Base-by-base conservation (phyloP, 1,284 basidiomycete genomes). In the Leccinum solheimii region DNA sequence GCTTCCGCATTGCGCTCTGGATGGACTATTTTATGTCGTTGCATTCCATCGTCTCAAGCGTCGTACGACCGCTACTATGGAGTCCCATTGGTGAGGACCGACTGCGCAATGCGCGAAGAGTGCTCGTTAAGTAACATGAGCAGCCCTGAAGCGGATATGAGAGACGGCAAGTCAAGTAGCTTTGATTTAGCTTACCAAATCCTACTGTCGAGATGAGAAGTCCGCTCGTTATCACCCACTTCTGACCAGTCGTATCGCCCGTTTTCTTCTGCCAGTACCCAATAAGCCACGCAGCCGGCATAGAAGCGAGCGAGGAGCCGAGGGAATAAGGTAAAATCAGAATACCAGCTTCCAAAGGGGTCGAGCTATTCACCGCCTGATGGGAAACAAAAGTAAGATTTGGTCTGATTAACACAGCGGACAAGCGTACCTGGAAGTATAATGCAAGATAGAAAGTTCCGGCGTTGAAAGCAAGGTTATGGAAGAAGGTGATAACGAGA, bases 381-480 rank as follows among this genome's bases (percentile, higher is more conserved):
- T 27, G 27, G 52, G 8, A 60, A 59, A 14, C 63, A 43, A 61
- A 62, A 38, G 48, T 58, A 61, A 65, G 52, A 63, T 49, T 10
- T n/a, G 58, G 36, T 59, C 56, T 36, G 38, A 55, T 58, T 49
- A 34, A 64, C 19, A 26, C 40, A 30, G 32, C 52, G 21, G 52
- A 63, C 38, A 40, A 62, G 59, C 77, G 53, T 62, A 90, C 91
- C 82, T 93, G 90, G 73, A 84, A 92, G 72, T 86, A 92, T 30
- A 92, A 75, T 0, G 90, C 88, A 51, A 93, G 82, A 76, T 91
- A 93, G 75, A 89, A 93, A 6, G 91, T 93, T 50, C 90, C 91
- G 38, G 90, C 83, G 65, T 84, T 92, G 76, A 92, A 93, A 19
- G 85, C 85, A 66, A 92, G 82, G 70, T 90, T 91, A 72, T 93